A percentile compares a stretch with the other conserved stretches of the same genome.
Evolutionary conservation across 768 basidiomycete species (phyloP).

Genomic region (Trametes cubensis): DNA sequence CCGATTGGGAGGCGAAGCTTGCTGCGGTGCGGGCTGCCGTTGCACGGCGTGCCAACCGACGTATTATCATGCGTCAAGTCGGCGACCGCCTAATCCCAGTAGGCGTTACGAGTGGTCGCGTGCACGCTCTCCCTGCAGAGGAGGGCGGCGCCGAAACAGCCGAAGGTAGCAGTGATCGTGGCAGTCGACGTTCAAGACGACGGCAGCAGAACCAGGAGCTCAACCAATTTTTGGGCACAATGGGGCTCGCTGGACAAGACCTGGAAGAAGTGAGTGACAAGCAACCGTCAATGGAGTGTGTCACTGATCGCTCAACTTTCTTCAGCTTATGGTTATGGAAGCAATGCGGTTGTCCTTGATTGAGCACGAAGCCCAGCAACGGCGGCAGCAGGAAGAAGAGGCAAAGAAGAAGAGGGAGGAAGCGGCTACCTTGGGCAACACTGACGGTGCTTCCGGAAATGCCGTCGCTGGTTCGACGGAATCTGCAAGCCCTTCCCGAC

Average conservation of each 20-base stretch:
- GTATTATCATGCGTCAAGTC: conserved; percentile 98
- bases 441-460: conserved; percentile 33
- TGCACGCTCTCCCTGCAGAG: conserved; percentile 66
- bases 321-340: conserved; percentile 96
- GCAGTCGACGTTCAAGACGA: conserved; percentile 59
- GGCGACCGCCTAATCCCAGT: conserved; percentile 97
- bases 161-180: conserved; percentile 36
- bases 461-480: conserved; percentile 32
- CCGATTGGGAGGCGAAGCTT: conserved; percentile 97
- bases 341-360: conserved; percentile 94
- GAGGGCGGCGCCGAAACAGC: conserved; percentile 52
- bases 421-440: conserved; percentile 29
- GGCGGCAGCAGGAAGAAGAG: conserved; percentile 72
- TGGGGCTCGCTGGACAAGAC: conserved; percentile 84
- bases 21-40: conserved; percentile 95
- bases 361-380: conserved; percentile 93
- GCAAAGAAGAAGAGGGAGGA: conserved; percentile 48
- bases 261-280: conserved; percentile 76
- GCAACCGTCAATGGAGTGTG: background rate
- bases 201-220: conserved; percentile 61
- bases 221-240: conserved; percentile 58
- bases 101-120: conserved; percentile 88
- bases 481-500: background rate
- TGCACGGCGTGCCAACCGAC: conserved; percentile 90
- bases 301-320: background rate